Evolutionary conservation across 2,329 filamentous ascomycete genomes (phyloP).

Genomic region (Cercospora zeae-maydis): DNA sequence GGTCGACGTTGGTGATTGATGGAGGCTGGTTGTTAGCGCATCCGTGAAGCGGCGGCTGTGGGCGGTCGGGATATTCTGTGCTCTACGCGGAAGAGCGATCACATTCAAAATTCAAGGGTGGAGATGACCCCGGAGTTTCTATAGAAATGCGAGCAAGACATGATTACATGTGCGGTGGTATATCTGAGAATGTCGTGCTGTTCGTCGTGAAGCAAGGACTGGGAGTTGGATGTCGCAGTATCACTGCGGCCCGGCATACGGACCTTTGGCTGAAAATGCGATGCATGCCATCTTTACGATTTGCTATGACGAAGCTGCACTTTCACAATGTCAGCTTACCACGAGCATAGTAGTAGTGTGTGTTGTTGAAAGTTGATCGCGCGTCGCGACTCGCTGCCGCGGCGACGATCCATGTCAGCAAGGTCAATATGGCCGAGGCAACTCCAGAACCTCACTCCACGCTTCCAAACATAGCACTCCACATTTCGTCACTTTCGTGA

Average conservation of each 20-base stretch:
- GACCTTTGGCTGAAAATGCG: no score
- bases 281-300: no score
- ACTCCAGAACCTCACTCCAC: slow-evolving; percentile 2
- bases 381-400: slow-evolving; percentile 5
- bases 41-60: slow-evolving; percentile 16
- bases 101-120: no score
- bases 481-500: not conserved
- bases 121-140: no score
- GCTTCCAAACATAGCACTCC: not conserved
- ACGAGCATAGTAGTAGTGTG: not conserved
- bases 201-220: no score
- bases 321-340: not conserved
- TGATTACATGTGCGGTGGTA: no score
- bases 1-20: slow-evolving; percentile 59
- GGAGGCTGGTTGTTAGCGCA: slow-evolving; percentile 54
- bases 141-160: no score
- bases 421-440: slow-evolving; percentile 5
- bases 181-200: no score
- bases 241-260: no score
- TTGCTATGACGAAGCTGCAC: no score
- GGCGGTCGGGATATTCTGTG: not conserved
- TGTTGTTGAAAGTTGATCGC: not conserved
- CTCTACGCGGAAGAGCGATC: not conserved
- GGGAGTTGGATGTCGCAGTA: no score
- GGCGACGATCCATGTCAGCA: not conserved